phyloP scores from a whole-genome alignment of 306 rosid species.

The Sicyos edulis region DNA sequence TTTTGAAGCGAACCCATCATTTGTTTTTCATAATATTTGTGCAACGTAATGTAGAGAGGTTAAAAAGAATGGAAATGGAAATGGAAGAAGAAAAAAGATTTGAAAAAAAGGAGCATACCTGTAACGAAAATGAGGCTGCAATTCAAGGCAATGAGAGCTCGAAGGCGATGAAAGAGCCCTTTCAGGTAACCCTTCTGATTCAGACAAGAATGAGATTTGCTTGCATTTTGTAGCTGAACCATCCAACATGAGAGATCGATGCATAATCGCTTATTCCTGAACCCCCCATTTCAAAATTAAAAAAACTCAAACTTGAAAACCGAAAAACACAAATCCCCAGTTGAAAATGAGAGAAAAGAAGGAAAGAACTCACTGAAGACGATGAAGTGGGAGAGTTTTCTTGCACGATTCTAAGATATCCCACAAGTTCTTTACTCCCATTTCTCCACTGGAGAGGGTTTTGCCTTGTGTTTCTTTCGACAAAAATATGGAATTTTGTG shows the following conservation, averaged over 20 bases:
- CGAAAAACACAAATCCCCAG: neutral
- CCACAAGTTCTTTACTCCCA: constrained; percentile 83
- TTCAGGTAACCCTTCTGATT: constrained; percentile 51
- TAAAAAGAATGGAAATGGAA: neutral
- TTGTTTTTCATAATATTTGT: constrained; percentile 13
- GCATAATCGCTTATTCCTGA: constrained; percentile 75
- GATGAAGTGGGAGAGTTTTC: constrained; percentile 70
- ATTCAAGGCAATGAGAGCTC: constrained; percentile 74
- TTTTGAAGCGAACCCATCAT: constrained; percentile 9
- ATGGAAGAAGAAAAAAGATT: neutral
- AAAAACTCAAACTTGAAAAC: constrained; percentile 5
- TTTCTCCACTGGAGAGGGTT: constrained; percentile 17
- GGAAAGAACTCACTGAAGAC: constrained; percentile 43
- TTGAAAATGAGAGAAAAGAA: constrained; percentile 4
- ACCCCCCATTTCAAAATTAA: constrained; percentile 27
- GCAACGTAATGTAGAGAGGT: neutral
- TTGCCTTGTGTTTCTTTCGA: neutral
- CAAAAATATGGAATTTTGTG: neutral
- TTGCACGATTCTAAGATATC: constrained; percentile 80
- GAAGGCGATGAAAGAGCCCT: constrained; percentile 71
- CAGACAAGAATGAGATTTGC: constrained; percentile 44
- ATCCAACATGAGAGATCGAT: constrained; percentile 85
- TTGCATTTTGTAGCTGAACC: constrained; percentile 64
- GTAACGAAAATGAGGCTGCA: constrained; percentile 59
- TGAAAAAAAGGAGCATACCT: constrained; percentile 29